Conservation (phyloP, 2,329 filamentous ascomycete species). For the Claviceps humidiphila region DNA sequence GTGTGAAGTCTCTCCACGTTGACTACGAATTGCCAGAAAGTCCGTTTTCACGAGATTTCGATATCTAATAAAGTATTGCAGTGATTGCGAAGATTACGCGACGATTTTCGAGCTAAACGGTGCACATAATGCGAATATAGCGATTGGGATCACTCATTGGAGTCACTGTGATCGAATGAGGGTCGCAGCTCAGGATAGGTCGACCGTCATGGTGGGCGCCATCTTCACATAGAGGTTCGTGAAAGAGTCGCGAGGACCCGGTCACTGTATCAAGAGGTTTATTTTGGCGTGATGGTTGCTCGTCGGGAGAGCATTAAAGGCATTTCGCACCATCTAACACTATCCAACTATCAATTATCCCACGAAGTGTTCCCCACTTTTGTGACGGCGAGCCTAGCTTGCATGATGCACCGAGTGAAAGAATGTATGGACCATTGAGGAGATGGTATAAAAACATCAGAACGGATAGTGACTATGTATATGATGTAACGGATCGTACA, state of each 20-base stretch:
- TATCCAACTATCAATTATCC: neutral
- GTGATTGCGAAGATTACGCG: constrained; percentile 93
- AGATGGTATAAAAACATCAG: too few species aligned
- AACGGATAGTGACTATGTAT: too few species aligned
- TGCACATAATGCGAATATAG: neutral
- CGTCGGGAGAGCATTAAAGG: neutral
- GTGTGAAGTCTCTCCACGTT: neutral
- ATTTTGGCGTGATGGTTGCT: neutral
- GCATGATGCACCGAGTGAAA: neutral
- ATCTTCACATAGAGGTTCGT: neutral
- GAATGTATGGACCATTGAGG: neutral
- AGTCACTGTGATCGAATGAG: neutral
- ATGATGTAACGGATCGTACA: too few species aligned
- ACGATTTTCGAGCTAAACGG: constrained; percentile 57
- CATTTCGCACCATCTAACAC: constrained; percentile 1
- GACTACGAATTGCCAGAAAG: neutral
- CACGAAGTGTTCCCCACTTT: neutral
- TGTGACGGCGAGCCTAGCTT: neutral
- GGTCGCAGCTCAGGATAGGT: neutral
- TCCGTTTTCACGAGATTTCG: neutral
- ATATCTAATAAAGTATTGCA: constrained; percentile 21
- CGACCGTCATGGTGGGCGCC: neutral
- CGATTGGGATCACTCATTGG: neutral
- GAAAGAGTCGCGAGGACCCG: neutral
- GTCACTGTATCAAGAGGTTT: neutral